Percentiles rank a stretch among this genome's conserved stretches.
These are phyloP conservation scores for Elsinoe arachidis DNA, from an alignment of 2,329 filamentous ascomycete species.

Conservation along the genomic window DNA sequence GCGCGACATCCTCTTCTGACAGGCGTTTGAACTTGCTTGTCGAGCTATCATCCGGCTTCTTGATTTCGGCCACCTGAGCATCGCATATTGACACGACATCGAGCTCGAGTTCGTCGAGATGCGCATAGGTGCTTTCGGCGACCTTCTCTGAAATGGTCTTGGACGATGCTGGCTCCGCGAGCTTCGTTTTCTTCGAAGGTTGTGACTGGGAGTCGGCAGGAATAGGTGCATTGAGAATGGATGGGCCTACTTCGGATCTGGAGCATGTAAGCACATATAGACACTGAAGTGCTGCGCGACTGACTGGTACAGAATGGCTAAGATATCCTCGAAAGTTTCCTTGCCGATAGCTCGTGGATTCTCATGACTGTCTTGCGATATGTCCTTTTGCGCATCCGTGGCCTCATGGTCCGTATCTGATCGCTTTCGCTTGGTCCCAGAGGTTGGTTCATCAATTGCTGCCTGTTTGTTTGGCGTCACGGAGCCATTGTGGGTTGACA, in stretches of 20 bases:
- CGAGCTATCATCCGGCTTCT: slow-evolving; percentile 15
- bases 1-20: slow-evolving; percentile 31
- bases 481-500: slow-evolving; percentile 18
- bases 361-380: slow-evolving; percentile 14
- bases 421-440: slow-evolving; percentile 38
- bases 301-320: slow-evolving; percentile 36
- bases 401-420: slow-evolving; percentile 26
- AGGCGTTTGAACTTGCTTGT: slow-evolving; percentile 20
- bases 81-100: slow-evolving; percentile 35
- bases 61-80: slow-evolving; percentile 30
- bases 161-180: slow-evolving; percentile 28
- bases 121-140: slow-evolving; percentile 31
- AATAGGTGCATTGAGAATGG: slow-evolving; percentile 35
- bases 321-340: slow-evolving; percentile 32
- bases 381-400: slow-evolving; percentile 15
- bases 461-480: slow-evolving; percentile 14
- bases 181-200: slow-evolving; percentile 36
- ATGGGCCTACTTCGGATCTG: slow-evolving; percentile 36
- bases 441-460: slow-evolving; percentile 3
- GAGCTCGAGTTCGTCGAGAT: slow-evolving; percentile 33
- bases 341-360: not conserved
- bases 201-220: slow-evolving; percentile 21
- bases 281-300: not conserved
- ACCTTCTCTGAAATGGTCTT: slow-evolving; percentile 33
- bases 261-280: slow-evolving; percentile 14